These are phyloP conservation scores for Lenzites betulinus DNA, from an alignment of 768 basidiomycete genomes.

Conservation along the genomic window DNA sequence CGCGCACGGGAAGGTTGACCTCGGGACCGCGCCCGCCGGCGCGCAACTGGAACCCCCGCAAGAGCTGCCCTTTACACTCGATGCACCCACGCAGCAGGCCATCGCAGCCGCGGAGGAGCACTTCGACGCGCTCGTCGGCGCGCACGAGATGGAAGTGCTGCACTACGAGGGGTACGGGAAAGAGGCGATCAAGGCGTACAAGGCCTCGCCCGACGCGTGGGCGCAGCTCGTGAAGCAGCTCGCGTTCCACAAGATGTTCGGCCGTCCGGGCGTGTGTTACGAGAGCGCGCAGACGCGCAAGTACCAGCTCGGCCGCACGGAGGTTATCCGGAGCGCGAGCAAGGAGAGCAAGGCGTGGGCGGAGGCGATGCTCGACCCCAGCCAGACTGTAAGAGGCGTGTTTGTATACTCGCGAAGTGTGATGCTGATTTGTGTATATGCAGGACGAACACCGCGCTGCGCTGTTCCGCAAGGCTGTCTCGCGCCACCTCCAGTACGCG, in stretches of 20 bases:
- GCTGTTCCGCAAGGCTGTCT: constrained; percentile 74
- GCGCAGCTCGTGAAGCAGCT: constrained; percentile 95
- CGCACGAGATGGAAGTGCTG: constrained; percentile 67
- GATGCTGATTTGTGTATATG: neutral
- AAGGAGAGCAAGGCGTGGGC: constrained; percentile 84
- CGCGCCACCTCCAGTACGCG: constrained; percentile 85
- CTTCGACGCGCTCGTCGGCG: constrained; percentile 74
- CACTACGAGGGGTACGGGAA: constrained; percentile 70
- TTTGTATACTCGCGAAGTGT: neutral
- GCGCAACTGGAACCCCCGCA: constrained; percentile 52
- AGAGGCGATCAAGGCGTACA: constrained; percentile 76
- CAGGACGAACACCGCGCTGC: constrained; percentile 58
- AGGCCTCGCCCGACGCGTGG: constrained; percentile 91
- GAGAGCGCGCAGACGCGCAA: constrained; percentile 95
- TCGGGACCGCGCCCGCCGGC: constrained; percentile 55
- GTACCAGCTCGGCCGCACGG: constrained; percentile 88
- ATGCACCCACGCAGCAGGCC: constrained; percentile 50
- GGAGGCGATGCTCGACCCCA: constrained; percentile 79
- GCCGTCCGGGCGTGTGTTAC: constrained; percentile 80
- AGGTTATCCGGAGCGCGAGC: constrained; percentile 89
- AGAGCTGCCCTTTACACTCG: constrained; percentile 73
- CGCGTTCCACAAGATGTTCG: constrained; percentile 86
- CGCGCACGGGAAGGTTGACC: constrained; percentile 70
- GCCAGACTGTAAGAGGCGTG: constrained; percentile 44
- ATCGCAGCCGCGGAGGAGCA: constrained; percentile 61